Evolutionary conservation across 169 alveolate genomes (phyloP).

Genomic region (Plasmodium reichenowi): DNA sequence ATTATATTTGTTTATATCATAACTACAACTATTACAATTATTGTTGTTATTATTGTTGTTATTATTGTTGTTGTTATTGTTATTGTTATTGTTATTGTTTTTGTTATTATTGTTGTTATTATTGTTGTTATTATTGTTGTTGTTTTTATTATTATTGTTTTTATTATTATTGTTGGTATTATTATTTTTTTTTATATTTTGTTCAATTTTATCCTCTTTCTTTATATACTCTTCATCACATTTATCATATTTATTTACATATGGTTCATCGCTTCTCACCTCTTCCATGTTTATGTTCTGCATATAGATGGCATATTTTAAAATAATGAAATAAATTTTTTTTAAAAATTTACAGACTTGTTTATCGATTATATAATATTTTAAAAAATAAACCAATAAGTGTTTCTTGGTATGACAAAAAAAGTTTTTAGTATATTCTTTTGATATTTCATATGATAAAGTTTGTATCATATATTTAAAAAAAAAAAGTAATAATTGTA

Average conservation of each 20-base stretch:
- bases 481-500: constrained; percentile 46
- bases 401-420: neutral
- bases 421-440: constrained; percentile 8
- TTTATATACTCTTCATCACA: no score
- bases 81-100: neutral
- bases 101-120: no score
- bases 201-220: neutral
- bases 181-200: neutral
- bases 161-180: neutral
- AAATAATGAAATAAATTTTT: constrained; percentile 34
- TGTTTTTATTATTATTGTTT: neutral
- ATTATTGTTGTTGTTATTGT: neutral
- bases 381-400: constrained; percentile 28
- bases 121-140: no score
- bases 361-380: constrained; percentile 55
- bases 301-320: constrained; percentile 55
- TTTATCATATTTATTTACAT: neutral
- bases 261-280: neutral
- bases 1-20: constrained; percentile 35
- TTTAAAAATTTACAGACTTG: constrained; percentile 32
- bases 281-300: constrained; percentile 22
- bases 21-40: neutral
- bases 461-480: constrained; percentile 52
- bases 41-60: neutral
- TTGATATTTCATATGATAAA: constrained; percentile 16